A percentile compares a stretch with the other conserved stretches of the same genome.
Conservation (phyloP, 1,139 yeast genomes). For the Kurtzmaniella natalensis region DNA sequence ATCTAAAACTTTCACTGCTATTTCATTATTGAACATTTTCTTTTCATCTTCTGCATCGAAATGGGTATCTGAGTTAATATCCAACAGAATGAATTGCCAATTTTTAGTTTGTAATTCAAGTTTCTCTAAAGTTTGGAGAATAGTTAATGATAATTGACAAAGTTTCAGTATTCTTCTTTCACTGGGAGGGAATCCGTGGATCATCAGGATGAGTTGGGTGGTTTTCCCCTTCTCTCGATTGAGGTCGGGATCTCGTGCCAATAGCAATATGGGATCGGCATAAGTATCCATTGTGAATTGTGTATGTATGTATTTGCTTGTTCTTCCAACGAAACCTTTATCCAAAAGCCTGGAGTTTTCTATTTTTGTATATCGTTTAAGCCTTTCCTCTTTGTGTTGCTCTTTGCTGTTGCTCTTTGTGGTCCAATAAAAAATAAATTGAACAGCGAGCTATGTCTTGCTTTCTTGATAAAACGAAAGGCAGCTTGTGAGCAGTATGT, state of each 20-base stretch:
- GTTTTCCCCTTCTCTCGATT: conserved; percentile 43
- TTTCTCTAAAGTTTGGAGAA: conserved; percentile 48
- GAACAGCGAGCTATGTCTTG: too few species aligned
- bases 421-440: too few species aligned
- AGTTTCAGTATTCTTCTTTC: conserved; percentile 47
- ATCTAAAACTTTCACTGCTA: conserved; percentile 46
- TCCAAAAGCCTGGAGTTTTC: too few species aligned
- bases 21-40: conserved; percentile 40
- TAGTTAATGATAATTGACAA: conserved; percentile 46
- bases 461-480: too few species aligned
- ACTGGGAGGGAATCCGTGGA: conserved; percentile 39
- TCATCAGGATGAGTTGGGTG: conserved; percentile 33
- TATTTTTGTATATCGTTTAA: too few species aligned
- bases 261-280: conserved; percentile 44
- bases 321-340: too few species aligned
- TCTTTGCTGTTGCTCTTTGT: too few species aligned
- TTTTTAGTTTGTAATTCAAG: conserved; percentile 44
- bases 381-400: too few species aligned
- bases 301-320: too few species aligned
- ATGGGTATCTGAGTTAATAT: conserved; percentile 42
- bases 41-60: conserved; percentile 22
- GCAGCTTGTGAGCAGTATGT: too few species aligned
- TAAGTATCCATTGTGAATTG: conserved; percentile 16
- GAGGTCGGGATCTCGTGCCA: conserved; percentile 48
- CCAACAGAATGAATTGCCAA: conserved; percentile 58